These are phyloP conservation scores for Botrytis cinerea DNA, from an alignment of 2,329 filamentous ascomycete species.

Conservation along the genomic window DNA sequence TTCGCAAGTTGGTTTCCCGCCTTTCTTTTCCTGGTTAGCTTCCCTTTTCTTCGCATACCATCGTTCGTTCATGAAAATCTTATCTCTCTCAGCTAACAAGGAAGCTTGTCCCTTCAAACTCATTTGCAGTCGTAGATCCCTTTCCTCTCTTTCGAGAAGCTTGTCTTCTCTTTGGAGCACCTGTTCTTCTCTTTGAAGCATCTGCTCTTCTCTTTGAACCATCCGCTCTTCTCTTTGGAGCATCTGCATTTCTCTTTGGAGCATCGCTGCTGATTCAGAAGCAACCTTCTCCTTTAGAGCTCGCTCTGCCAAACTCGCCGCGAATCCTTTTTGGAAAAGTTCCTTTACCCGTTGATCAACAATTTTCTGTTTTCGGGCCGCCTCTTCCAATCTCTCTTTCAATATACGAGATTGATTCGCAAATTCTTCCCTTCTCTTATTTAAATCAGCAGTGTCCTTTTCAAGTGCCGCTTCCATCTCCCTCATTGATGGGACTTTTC, in stretches of 20 bases:
- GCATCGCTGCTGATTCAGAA: neutral
- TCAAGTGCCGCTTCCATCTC: neutral
- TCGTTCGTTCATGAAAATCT: too few relatives aligned
- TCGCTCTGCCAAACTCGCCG: neutral
- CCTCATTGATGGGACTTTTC: neutral
- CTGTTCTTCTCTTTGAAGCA: neutral
- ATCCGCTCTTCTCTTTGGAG: too few relatives aligned
- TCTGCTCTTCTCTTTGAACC: too few relatives aligned
- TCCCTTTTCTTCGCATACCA: neutral
- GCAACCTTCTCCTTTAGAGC: neutral
- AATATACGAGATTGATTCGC: neutral
- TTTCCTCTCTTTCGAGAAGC: neutral
- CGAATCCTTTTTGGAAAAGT: neutral
- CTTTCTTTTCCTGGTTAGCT: neutral
- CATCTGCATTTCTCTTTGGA: neutral
- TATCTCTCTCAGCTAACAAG: rapidly evolving
- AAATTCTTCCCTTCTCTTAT: neutral
- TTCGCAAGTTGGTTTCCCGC: neutral
- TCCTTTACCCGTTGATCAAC: neutral
- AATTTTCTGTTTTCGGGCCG: neutral
- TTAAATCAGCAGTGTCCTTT: neutral
- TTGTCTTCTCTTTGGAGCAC: neutral
- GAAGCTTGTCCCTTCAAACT: neutral
- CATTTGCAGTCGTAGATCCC: neutral
- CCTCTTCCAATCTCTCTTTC: neutral